A percentile compares a stretch with the other conserved stretches of the same genome.
Conservation (phyloP, 108 stramenopile species). For the Mayamaea pseudoterrestris region DNA sequence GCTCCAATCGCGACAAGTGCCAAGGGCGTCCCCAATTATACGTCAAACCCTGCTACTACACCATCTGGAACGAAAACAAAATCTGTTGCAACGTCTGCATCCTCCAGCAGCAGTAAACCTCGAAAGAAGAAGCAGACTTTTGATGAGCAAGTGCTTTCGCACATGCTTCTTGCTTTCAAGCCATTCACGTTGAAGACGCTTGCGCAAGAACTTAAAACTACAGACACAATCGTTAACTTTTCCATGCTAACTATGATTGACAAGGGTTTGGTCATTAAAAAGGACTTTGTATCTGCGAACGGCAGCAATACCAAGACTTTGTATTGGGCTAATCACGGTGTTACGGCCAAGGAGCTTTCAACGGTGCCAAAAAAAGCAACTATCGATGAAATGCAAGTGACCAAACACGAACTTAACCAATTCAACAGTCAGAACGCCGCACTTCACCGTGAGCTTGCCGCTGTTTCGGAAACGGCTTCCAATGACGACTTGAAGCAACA, state of each 20-base stretch:
- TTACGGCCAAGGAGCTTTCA: conserved; percentile 19
- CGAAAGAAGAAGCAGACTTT: conserved; percentile 46
- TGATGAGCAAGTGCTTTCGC: conserved; percentile 53
- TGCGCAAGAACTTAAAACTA: conserved; percentile 44
- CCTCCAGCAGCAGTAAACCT: conserved; percentile 4
- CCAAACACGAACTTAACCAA: conserved; percentile 10
- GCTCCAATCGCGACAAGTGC: too few species aligned
- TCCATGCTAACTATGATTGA: conserved; percentile 57
- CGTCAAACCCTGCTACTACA: too few species aligned
- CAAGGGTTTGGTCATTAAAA: conserved; percentile 45
- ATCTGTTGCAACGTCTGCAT: too few species aligned
- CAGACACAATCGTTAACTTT: conserved; percentile 41
- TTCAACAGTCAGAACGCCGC: conserved; percentile 14
- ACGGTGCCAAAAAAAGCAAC: conserved; percentile 10
- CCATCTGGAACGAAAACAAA: too few species aligned
- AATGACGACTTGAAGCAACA: conserved; percentile 36
- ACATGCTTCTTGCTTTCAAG: conserved; percentile 47
- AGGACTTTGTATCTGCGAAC: conserved; percentile 46
- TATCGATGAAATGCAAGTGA: conserved; percentile 20
- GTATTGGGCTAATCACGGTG: conserved; percentile 53
- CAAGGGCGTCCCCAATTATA: too few species aligned
- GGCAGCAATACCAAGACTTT: conserved; percentile 34
- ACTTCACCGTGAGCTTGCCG: conserved; percentile 20
- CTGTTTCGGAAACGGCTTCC: conserved; percentile 28
- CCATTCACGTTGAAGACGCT: conserved; percentile 62